A percentile compares a stretch with the other conserved stretches of the same genome.
These are phyloP conservation scores for Neurospora sp. DNA, from an alignment of 2,329 filamentous ascomycete genomes.

Conservation along the genomic window DNA sequence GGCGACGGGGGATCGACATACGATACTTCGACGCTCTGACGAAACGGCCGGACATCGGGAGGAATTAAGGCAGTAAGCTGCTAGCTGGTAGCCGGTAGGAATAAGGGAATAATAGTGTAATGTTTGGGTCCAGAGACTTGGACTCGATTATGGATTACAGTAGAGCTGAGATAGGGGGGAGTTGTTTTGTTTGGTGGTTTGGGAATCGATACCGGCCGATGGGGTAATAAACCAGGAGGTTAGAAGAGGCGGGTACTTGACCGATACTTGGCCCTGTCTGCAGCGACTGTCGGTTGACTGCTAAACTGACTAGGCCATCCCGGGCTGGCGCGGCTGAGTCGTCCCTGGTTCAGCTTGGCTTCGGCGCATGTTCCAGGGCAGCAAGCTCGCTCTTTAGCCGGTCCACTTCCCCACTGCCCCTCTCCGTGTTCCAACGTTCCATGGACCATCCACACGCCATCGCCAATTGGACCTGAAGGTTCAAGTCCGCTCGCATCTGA, in stretches of 20 bases:
- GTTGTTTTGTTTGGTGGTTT: neutral
- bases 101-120: neutral
- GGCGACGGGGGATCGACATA: conserved; percentile 29
- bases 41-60: conserved; percentile 52
- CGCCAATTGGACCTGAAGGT: neutral
- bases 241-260: neutral
- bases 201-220: neutral
- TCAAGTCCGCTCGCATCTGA: neutral
- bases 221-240: neutral
- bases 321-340: neutral
- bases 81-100: neutral
- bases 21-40: conserved; percentile 61
- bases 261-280: neutral
- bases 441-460: neutral
- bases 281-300: neutral
- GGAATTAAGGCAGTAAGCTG: neutral
- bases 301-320: neutral
- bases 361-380: neutral
- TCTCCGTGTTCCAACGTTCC: neutral
- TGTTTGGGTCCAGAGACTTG: neutral
- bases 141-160: neutral
- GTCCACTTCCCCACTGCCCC: neutral
- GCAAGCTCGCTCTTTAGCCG: neutral
- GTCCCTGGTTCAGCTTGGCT: neutral
- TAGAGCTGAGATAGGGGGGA: neutral